Evolutionary conservation across 179 eudicot species (phyloP).

Genomic region (Heliamphora pulchella): DNA sequence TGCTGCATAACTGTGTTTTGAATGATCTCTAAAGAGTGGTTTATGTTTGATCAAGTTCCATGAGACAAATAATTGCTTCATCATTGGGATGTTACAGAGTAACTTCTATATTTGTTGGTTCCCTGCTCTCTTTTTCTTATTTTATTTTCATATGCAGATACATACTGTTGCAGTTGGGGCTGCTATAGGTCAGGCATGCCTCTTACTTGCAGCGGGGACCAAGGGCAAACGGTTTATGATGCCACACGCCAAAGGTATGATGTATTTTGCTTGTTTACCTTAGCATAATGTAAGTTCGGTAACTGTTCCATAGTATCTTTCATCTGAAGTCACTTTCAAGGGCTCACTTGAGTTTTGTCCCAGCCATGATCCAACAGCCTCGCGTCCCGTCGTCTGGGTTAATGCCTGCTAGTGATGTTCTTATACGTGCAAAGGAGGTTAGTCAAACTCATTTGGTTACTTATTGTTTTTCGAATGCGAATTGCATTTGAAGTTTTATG

Average conservation of each 20-base stretch:
- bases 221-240: constrained; percentile 78
- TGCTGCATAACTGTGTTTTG: background rate
- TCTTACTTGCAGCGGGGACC: constrained; percentile 84
- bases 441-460: constrained; percentile 16
- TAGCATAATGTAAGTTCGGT: background rate
- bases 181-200: constrained; percentile 87
- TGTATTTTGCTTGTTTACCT: constrained; percentile 1
- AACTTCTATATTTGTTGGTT: background rate
- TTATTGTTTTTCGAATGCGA: background rate
- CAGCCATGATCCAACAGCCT: constrained; percentile 82
- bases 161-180: constrained; percentile 71
- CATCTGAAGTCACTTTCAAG: background rate
- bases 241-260: constrained; percentile 78
- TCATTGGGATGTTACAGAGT: background rate
- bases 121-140: background rate
- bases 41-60: background rate
- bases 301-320: background rate
- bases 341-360: constrained; percentile 14
- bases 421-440: constrained; percentile 74
- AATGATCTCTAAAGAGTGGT: background rate
- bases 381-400: constrained; percentile 67
- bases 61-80: background rate
- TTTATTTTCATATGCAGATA: constrained; percentile 41
- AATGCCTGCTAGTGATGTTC: constrained; percentile 74
- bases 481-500: background rate